Conservation (phyloP, 1,139 yeast species). For the Candida smagusa region DNA sequence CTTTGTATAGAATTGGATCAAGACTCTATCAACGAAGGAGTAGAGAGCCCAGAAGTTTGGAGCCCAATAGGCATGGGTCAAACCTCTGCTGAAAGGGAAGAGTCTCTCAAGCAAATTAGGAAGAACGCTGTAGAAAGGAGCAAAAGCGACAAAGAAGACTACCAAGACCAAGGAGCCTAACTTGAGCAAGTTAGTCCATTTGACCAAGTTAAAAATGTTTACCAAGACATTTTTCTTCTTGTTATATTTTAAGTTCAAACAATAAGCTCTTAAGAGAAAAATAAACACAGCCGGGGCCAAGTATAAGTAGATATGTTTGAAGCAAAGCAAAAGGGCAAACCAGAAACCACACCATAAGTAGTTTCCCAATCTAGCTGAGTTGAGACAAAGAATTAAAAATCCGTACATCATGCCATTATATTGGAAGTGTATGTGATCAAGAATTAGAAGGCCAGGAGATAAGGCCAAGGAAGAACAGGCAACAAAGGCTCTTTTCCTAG, state of each 20-base stretch:
- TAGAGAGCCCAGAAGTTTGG: conserved; percentile 96
- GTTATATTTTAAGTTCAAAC: conserved; percentile 45
- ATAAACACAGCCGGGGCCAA: conserved; percentile 93
- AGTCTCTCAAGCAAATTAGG: conserved; percentile 66
- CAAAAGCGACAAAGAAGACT: conserved; percentile 70
- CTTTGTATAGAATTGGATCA: conserved; percentile 50
- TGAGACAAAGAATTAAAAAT: conserved; percentile 66
- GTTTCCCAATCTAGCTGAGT: conserved; percentile 59
- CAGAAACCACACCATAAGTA: conserved; percentile 66
- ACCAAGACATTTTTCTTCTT: conserved; percentile 20
- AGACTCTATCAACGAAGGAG: conserved; percentile 74
- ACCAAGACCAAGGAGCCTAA: conserved; percentile 64
- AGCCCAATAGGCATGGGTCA: conserved; percentile 99
- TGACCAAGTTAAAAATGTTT: conserved; percentile 37
- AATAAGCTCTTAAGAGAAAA: conserved; percentile 69
- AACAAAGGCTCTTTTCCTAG: conserved; percentile 55
- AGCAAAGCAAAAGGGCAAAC: conserved; percentile 78
- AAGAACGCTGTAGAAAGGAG: conserved; percentile 69
- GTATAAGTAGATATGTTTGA: conserved; percentile 90
- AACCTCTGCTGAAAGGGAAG: conserved; percentile 92
- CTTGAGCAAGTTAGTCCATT: conserved; percentile 57
- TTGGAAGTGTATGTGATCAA: conserved; percentile 93
- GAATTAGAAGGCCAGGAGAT: conserved; percentile 83
- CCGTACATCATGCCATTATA: conserved; percentile 94
- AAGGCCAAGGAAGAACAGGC: conserved; percentile 79